A percentile compares a stretch with the other conserved stretches of the same genome.
These are phyloP conservation scores for Massospora cicadina DNA, from an alignment of 371 early-diverging fungal species.

Conservation along the genomic window DNA sequence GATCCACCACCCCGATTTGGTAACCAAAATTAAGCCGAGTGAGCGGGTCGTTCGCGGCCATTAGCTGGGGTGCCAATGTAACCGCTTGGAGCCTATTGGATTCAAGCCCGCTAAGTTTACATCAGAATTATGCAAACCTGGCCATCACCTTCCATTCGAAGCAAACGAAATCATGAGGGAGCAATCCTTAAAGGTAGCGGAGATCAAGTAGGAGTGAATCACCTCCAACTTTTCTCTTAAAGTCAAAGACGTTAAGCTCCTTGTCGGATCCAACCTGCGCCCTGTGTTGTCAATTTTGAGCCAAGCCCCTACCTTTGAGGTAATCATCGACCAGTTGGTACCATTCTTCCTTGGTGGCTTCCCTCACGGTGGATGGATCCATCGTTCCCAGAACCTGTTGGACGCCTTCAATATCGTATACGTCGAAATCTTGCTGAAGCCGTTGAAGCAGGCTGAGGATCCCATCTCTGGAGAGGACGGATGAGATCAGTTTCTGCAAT, in stretches of 20 bases:
- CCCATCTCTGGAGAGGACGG: not conserved
- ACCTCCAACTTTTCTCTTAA: not conserved
- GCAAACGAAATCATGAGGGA: not conserved
- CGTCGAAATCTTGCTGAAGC: not conserved
- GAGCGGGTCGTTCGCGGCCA: too few species aligned
- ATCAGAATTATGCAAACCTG: too few species aligned
- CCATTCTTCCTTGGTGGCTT: not conserved
- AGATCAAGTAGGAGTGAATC: not conserved
- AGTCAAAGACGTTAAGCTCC: not conserved
- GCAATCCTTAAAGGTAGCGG: not conserved
- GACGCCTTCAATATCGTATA: constrained; percentile 2
- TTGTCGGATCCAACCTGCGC: not conserved
- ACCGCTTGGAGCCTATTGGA: too few species aligned
- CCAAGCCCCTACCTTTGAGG: not conserved
- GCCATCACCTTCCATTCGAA: too few species aligned
- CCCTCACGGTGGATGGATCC: not conserved
- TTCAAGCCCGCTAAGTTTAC: too few species aligned
- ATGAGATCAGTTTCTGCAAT: not conserved
- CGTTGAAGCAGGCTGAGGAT: not conserved
- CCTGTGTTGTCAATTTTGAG: not conserved
- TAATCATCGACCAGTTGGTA: not conserved
- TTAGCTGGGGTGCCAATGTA: too few species aligned
- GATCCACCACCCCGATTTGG: not conserved
- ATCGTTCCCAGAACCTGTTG: not conserved
- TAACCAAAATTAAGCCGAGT: too few species aligned